Evolutionary conservation across 306 rosid species (phyloP), one percentile per base, ranked within the genome.

Genomic region (Glycine soja): DNA sequence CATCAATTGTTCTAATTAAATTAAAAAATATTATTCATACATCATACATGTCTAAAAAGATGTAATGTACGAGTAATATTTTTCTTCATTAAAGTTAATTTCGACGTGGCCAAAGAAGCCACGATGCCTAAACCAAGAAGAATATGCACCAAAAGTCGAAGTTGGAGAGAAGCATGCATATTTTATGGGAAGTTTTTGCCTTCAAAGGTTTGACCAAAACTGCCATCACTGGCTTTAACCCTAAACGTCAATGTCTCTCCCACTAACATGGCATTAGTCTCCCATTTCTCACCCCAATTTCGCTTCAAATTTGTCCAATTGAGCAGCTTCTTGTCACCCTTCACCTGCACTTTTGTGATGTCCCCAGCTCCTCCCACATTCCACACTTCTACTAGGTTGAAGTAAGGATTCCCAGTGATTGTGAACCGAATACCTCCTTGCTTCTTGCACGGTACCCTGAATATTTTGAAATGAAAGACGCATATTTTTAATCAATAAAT

Each of bases 331-430:
- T 83, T 10, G 19, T 72, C 18, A 30, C 97, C 95, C 87, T 88
- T 95, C 86, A 95, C 97, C 30, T 73, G 85, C 36, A 92, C 58
- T 40, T 81, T 15, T 4, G 18, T 52, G 10, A 91, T 40, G 14
- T 92, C 97, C 5, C 98, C 98, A 3, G 93, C 92, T 58, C 97
- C 98, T 30, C 87, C 97, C 34, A 91, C 97, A 65, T 93, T 93
- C 89, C 91, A 89, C 56, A 92, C 90, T 74, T 75, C 4, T 1
- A 91, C 83, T 61, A 89, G 73, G 62, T 87, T 84, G 89, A 75
- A 90, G 62, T 91, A 91, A 0, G 97, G 97, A 78, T 92, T 92
- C 62, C 99, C 99, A 0, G 82, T 88, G 10, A 93, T 85, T 2
- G 95, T 91, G 89, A 89, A 90, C 50, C 83, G 40, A 14, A 93